Conservation (phyloP, 2,329 filamentous ascomycete genomes). For the Apiospora aurea region DNA sequence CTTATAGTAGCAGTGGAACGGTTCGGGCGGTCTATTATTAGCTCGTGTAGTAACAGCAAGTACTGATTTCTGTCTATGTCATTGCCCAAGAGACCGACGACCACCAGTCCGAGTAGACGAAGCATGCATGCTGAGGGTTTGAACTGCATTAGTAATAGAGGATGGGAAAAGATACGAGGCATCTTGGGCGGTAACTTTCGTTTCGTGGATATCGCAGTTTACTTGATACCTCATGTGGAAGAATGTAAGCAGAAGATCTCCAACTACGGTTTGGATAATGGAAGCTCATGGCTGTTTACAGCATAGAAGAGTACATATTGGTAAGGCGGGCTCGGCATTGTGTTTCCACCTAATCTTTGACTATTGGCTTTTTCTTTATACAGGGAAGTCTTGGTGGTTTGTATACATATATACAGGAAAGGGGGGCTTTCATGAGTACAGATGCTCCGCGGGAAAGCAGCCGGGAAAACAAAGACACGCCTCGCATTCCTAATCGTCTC, state of each 20-base stretch:
- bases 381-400: constrained; percentile 14
- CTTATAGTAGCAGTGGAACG: not conserved
- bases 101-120: no score
- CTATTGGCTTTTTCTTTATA: constrained; percentile 8
- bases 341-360: not conserved
- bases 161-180: no score
- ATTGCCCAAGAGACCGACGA: not conserved
- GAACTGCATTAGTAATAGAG: no score
- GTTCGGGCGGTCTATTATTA: not conserved
- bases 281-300: not conserved
- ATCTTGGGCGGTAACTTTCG: no score
- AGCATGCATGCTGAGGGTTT: no score
- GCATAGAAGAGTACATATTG: not conserved
- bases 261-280: no score
- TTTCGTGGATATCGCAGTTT: not conserved
- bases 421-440: not conserved
- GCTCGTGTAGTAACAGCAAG: not conserved
- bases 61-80: not conserved
- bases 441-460: not conserved
- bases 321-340: not conserved
- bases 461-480: not conserved
- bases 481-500: not conserved
- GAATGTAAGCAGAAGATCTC: not conserved
- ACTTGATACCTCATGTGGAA: not conserved
- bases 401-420: constrained; percentile 11